phyloP scores from a whole-genome alignment of 345 rosid species.

The Iberis pinnata region DNA sequence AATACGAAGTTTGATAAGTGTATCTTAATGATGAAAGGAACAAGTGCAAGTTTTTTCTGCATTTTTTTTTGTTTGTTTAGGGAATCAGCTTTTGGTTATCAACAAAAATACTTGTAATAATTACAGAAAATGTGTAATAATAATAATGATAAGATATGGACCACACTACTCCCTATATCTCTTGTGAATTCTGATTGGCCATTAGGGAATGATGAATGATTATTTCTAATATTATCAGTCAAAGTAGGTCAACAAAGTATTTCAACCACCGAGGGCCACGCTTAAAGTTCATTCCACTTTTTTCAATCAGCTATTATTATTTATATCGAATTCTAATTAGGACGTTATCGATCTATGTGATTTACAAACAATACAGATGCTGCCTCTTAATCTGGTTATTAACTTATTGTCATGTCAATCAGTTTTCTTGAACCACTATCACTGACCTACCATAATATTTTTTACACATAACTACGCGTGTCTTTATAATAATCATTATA shows the following conservation, averaged over 20 bases:
- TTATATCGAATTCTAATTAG: neutral
- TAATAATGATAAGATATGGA: neutral
- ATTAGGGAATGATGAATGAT: neutral
- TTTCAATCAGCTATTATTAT: neutral
- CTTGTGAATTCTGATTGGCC: neutral
- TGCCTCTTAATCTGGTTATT: slow-evolving; percentile 11
- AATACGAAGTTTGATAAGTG: too few relatives aligned
- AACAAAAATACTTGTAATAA: neutral
- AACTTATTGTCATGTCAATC: neutral
- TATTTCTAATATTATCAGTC: neutral
- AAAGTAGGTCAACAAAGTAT: neutral
- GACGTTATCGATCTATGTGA: slow-evolving; percentile 23
- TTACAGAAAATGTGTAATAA: too few relatives aligned
- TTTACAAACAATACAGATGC: slow-evolving; percentile 19
- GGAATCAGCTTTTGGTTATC: slow-evolving; percentile 20
- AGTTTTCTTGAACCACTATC: too few relatives aligned
- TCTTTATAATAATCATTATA: too few relatives aligned
- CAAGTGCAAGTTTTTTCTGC: too few relatives aligned
- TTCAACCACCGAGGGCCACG: neutral
- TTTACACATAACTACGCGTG: too few relatives aligned
- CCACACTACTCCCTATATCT: neutral
- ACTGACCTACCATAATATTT: too few relatives aligned
- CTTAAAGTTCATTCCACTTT: neutral
- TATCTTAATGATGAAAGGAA: slow-evolving; percentile 30
- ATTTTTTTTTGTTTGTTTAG: slow-evolving; percentile 13